Evolutionary conservation across 169 alveolate genomes (phyloP).

Genomic region (Plasmodium gaboni): DNA sequence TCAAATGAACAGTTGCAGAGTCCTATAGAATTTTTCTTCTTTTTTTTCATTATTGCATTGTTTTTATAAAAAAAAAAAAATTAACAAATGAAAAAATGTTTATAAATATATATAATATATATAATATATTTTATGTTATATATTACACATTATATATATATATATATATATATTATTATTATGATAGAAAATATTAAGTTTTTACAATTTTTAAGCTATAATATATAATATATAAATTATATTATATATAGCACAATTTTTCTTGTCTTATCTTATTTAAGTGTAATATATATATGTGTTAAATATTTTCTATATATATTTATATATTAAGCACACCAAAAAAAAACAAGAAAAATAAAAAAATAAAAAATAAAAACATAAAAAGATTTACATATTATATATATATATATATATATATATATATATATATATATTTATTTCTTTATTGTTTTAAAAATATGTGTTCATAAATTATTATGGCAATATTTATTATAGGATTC

Average conservation of each 20-base stretch:
- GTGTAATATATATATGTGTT: no score
- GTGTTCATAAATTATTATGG: not conserved
- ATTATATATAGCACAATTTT: no score
- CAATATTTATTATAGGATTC: slow-evolving; percentile 22
- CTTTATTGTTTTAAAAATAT: not conserved
- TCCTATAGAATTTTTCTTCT: slow-evolving; percentile 30
- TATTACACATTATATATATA: not conserved
- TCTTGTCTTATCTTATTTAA: no score
- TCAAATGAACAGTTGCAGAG: slow-evolving; percentile 66
- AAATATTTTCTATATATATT: no score
- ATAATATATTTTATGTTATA: not conserved
- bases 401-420: not conserved
- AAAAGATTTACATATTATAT: not conserved
- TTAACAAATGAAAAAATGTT: not conserved
- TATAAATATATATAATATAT: not conserved
- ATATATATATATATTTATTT: not conserved
- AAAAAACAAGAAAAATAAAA: not conserved
- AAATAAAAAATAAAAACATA: no score
- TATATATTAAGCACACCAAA: no score
- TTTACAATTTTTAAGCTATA: no score
- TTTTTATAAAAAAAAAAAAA: slow-evolving; percentile 1
- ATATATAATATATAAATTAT: no score
- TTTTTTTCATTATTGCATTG: slow-evolving; percentile 34
- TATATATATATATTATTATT: not conserved
- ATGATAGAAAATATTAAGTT: no score